Evolutionary conservation across 2,329 filamentous ascomycete genomes (phyloP), one percentile per base, ranked within the genome.

Genomic region (Calcarisporium arbuscula): DNA sequence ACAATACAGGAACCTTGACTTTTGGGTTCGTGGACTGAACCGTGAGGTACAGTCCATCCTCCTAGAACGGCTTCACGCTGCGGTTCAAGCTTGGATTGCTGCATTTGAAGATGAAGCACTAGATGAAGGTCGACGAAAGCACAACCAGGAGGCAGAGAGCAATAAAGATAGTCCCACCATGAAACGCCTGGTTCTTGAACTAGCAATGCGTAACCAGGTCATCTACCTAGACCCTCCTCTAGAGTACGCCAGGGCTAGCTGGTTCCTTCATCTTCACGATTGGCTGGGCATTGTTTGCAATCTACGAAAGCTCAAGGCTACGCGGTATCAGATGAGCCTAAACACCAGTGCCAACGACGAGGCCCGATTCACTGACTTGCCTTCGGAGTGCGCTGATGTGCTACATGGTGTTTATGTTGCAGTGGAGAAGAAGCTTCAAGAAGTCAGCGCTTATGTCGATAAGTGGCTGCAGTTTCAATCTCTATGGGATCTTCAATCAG

Each of bases 391-490:
- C 58, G 85, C 88, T 15, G 75, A 82, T 30, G 77, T 84, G 38
- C 72, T 98, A 15, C 75, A 80, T 29, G 74, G 81, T 40, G 89
- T 94, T 1, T 95, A 96, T 55, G 72, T 73, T 21, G 80, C 82
- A 1, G 76, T 98, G 8, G 89, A 96, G 59, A 77, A 77, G 45
- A 94, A 92, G 60, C 65, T 98, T 5, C 70, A 73, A 12, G 80
- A 84, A 28, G 86, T 96, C 20, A 77, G 84, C 23, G 70, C 72
- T 5, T 98, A 98, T 48, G 87, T 98, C 8, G 88, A 95, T 56
- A 94, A 96, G 60, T 98, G 92, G 92, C 71, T 98, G 29, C 92
- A 95, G 50, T 98, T 96, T 62, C 92, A 98, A 60, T 96, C 90
- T 6, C 73, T 98, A 1, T 98, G 92, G 92, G 92, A 98, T 65